A percentile compares a stretch with the other conserved stretches of the same genome.
These are phyloP conservation scores for Trypanosoma theileri DNA, from an alignment of 208 protist species.

Conservation along the genomic window DNA sequence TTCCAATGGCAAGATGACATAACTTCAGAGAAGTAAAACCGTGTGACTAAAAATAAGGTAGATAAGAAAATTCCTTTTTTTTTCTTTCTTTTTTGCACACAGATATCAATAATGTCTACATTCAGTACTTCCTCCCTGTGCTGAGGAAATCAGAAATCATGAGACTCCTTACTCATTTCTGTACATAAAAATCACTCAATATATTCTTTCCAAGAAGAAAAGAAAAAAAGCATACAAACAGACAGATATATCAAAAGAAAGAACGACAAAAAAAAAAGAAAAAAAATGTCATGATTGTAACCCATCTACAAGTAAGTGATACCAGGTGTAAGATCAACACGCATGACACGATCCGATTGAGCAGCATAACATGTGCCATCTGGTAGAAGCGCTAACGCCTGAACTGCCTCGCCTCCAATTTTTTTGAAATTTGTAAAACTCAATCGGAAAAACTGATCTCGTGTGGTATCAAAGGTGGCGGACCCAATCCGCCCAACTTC, in stretches of 20 bases:
- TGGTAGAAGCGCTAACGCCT: conserved; percentile 32
- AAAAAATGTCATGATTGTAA: neutral
- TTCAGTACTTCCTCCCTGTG: no score
- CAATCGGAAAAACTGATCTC: conserved; percentile 51
- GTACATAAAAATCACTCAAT: no score
- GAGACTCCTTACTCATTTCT: no score
- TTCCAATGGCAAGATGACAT: conserved; percentile 9
- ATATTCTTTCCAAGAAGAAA: no score
- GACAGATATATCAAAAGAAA: conserved; percentile 1
- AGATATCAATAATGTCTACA: neutral
- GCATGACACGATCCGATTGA: conserved; percentile 41
- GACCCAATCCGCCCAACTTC: conserved; percentile 33
- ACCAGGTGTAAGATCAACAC: conserved; percentile 44
- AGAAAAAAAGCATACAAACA: neutral
- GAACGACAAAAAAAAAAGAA: neutral
- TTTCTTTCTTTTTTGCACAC: neutral
- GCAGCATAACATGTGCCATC: conserved; percentile 45
- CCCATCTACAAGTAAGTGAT: conserved; percentile 40
- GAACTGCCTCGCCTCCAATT: conserved; percentile 37
- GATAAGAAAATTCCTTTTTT: conserved; percentile 2
- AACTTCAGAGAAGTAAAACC: conserved; percentile 9
- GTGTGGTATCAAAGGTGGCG: conserved; percentile 52
- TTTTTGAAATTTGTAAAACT: conserved; percentile 49
- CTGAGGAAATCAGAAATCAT: no score
- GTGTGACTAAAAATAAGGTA: neutral